Base-by-base conservation (phyloP, 2,329 filamentous ascomycete genomes). In the Hypoxylon sp. region DNA sequence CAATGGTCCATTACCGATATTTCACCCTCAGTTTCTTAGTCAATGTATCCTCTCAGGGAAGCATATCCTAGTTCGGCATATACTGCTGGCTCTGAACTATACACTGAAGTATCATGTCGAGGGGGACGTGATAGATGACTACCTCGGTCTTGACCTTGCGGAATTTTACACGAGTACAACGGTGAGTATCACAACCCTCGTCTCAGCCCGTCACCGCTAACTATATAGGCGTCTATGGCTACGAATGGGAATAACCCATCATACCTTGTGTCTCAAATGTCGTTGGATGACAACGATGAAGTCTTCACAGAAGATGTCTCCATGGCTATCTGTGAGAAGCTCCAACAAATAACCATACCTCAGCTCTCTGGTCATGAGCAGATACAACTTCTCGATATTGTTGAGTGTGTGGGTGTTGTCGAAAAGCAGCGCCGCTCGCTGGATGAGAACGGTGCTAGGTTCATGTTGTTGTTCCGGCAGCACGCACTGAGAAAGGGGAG, bases 21-120 rank as follows among this genome's bases (percentile, higher is more conserved):
- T 97, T 71, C 94, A 99, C 72, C 95, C 95, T 0, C 93, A 97
- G 72, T 92, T 97, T 61, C 79, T 98, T 24, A 91, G 91, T 54
- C 92, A 97, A 75, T 94, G 91, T 71, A 92, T 97, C 37, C 81
- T 97, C 24, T 86, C 89, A 19, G 94, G 94, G 0, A 97, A 97
- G 74, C 84, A 85, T 32, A 75, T 78, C 3, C 77, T 93, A 5
- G 92, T 95, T 1, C 89, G 93, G 68, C 83, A 83, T 8, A 88
- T 97, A 8, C 77, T 98, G 26, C 80, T 91, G 53, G 86, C 86
- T 5, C 80, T 99, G 20, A 85, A 93, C 71, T 87, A 89, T 70
- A 90, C 87, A 13, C 79, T 99, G 52, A 97, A 94, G 72, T 97
- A 92, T 69, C 92, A 91, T 76, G 87, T 90, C 0, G 88, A 94